Conservation (phyloP, 2,329 filamentous ascomycete species). For the Aspergillus sp. region DNA sequence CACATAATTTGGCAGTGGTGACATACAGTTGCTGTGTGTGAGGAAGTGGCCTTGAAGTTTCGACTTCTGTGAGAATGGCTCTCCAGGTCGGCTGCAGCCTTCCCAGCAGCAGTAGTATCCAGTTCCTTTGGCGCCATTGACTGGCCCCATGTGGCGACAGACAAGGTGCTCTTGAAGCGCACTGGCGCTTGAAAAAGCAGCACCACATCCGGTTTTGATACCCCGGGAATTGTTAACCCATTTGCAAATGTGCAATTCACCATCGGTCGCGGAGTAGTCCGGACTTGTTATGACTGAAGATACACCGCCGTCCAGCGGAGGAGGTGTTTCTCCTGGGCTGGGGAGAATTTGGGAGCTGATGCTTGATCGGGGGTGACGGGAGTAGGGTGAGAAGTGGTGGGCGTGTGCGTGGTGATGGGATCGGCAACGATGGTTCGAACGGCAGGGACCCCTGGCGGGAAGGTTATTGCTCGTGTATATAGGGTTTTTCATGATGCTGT, state of each 20-base stretch:
- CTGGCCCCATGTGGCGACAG: conserved; percentile 36
- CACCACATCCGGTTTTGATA: conserved; percentile 33
- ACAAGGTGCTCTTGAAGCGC: conserved; percentile 43
- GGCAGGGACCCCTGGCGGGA: conserved; percentile 29
- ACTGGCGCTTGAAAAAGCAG: conserved; percentile 34
- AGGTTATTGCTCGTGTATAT: conserved; percentile 22
- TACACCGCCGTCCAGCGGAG: conserved; percentile 33
- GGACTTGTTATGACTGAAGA: conserved; percentile 40
- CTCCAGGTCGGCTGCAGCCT: conserved; percentile 42
- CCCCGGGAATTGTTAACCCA: conserved; percentile 32
- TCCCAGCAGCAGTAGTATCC: conserved; percentile 47
- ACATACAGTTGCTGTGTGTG: conserved; percentile 46
- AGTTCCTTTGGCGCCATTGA: conserved; percentile 39
- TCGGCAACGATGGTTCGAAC: conserved; percentile 32
- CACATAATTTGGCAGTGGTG: background rate
- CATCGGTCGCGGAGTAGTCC: conserved; percentile 30
- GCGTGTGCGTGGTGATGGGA: conserved; percentile 32
- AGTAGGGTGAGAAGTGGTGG: conserved; percentile 37
- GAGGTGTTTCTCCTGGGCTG: conserved; percentile 39
- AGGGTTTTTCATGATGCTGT: conserved; percentile 28
- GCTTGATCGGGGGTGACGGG: conserved; percentile 37
- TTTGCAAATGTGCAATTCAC: conserved; percentile 39
- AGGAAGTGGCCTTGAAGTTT: conserved; percentile 46
- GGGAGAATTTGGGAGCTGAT: conserved; percentile 37
- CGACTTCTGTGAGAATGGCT: conserved; percentile 47